Base-by-base conservation (phyloP, 2,329 filamentous ascomycete genomes). In the Thermoascus crustaceus region DNA sequence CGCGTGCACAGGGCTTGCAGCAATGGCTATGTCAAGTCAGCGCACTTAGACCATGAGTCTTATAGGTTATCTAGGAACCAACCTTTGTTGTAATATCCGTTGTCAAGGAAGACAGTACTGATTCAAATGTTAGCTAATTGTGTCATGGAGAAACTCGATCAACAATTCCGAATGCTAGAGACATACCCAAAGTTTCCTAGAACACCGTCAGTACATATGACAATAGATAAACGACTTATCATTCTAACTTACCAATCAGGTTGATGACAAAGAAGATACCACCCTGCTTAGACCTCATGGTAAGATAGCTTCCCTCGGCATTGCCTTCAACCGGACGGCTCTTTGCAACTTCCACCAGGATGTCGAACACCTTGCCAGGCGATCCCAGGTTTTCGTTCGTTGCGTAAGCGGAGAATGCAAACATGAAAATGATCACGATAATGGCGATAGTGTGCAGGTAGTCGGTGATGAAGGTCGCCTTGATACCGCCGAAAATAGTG, bases 261-360 rank as follows among this genome's bases (percentile, higher is more conserved):
- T 93, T 93, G 63, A 93, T 93, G 23, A 93, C 78, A 60, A 94
- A 94, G 69, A 94, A 94, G 38, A 91, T 84, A 25, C 76, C 84
- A 4, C 87, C 87, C 49, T 89, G 80, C 39, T 74, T 76, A 2
- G 81, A 86, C 38, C 74, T 69, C 86, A 94, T 93, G 0, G 87
- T 94, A 10, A 94, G 66, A 48, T 94, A 94, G 50, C 80, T 86
- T 9, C 87, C 87, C 5, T 78, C 73, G 0, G 78, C 72, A 56
- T 94, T 94, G 6, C 87, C 86, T 0, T 75, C 72, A 1, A 94
- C 82, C 0, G 87, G 87, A 46, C 91, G 83, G 4, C 64, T 58
- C 3, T 71, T 60, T 0, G 83, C 74, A 0, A 85, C 85, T 30
- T 79, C 68, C 0, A 81, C 72, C 2, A 94, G 68, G 1, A 83